These are phyloP conservation scores for Fusarium pseudonygamai DNA, from an alignment of 2,329 filamentous ascomycete species.

Conservation along the genomic window DNA sequence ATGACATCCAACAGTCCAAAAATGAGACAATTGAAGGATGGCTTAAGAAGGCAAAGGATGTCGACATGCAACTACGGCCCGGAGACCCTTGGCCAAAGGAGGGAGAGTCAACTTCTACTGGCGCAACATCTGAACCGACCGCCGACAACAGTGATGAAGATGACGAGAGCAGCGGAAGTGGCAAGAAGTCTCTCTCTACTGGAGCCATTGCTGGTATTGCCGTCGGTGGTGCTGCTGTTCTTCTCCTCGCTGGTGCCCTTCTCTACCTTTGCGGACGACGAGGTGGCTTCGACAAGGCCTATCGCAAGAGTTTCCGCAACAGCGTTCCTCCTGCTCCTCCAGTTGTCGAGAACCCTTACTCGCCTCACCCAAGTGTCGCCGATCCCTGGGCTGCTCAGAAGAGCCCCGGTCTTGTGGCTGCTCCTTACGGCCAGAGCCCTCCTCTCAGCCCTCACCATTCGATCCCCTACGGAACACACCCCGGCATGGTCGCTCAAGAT, in stretches of 20 bases:
- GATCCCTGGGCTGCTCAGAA: constrained; percentile 36
- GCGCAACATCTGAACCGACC: constrained; percentile 1
- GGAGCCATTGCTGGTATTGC: constrained; percentile 70
- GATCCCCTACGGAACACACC: constrained; percentile 33
- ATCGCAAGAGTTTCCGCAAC: constrained; percentile 41
- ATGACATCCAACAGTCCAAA: constrained; percentile 49
- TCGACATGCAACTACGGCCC: constrained; percentile 64
- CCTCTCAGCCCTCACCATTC: constrained; percentile 49
- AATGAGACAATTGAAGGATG: constrained; percentile 60
- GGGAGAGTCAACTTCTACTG: constrained; percentile 42
- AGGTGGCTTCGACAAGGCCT: constrained; percentile 44
- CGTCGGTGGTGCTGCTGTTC: constrained; percentile 59
- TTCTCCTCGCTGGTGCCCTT: constrained; percentile 55
- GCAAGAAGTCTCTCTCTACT: constrained; percentile 33
- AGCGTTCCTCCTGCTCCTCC: constrained; percentile 15
- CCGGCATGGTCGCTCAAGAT: constrained; percentile 33
- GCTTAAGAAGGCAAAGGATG: constrained; percentile 56
- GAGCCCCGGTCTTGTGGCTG: constrained; percentile 35
- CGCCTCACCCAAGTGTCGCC: constrained; percentile 26
- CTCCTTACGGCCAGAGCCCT: constrained; percentile 45
- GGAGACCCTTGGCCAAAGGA: constrained; percentile 65
- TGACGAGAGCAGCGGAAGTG: background rate
- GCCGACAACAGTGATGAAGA: constrained; percentile 2
- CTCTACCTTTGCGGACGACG: constrained; percentile 59
- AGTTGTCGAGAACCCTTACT: constrained; percentile 28